Evolutionary conservation across 2,329 filamentous ascomycete species (phyloP).

Genomic region (Hypoxylon sp.): DNA sequence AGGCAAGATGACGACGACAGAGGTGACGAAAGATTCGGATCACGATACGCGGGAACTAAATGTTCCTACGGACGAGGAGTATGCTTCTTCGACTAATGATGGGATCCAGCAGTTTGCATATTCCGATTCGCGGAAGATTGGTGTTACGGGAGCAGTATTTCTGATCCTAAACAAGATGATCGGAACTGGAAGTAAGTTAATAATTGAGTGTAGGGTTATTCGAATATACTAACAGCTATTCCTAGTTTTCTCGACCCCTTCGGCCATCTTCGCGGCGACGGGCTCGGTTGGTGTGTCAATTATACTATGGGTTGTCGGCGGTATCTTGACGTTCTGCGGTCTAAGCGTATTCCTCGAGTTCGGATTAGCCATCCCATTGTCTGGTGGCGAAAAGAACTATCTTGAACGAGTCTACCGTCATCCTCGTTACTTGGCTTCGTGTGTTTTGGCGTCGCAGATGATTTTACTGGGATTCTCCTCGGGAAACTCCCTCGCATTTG

Average conservation of each 20-base stretch:
- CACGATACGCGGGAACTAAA: conserved; percentile 39
- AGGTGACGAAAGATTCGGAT: conserved; percentile 45
- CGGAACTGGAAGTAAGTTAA: conserved; percentile 67
- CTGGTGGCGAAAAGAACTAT: conserved; percentile 77
- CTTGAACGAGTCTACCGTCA: conserved; percentile 73
- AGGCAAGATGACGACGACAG: conserved; percentile 35
- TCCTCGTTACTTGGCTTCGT: conserved; percentile 71
- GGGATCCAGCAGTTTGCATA: conserved; percentile 50
- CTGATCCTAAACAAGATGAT: conserved; percentile 73
- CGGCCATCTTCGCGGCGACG: conserved; percentile 66
- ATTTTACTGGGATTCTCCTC: conserved; percentile 73
- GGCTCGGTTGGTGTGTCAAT: conserved; percentile 65
- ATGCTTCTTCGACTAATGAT: conserved; percentile 41
- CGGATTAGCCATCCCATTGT: conserved; percentile 72
- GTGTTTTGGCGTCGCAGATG: conserved; percentile 73
- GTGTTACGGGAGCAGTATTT: conserved; percentile 67
- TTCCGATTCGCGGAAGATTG: conserved; percentile 63
- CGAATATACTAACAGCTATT: conserved; percentile 16
- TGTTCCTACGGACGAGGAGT: conserved; percentile 43
- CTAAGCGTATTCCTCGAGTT: conserved; percentile 75
- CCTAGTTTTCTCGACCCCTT: conserved; percentile 69
- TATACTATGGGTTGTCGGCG: conserved; percentile 58
- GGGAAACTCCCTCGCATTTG: conserved; percentile 71
- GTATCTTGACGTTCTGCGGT: conserved; percentile 70
- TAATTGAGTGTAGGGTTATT: background rate